These are phyloP conservation scores for Phoma herbarum DNA, from an alignment of 2,329 filamentous ascomycete genomes.

Conservation along the genomic window DNA sequence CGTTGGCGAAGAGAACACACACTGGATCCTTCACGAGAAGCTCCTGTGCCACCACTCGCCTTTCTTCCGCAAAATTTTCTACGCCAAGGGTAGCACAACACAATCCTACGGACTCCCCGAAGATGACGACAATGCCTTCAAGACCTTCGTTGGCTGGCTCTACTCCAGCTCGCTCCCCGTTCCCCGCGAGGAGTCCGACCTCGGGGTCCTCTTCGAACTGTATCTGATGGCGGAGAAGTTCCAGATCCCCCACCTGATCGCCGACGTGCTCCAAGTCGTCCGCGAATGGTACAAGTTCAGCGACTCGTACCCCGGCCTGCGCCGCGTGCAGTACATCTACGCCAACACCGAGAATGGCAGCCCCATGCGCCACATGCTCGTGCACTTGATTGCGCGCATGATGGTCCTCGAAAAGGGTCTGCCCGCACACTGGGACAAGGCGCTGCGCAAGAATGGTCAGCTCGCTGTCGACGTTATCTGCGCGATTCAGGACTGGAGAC, in stretches of 20 bases:
- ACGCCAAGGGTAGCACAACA: constrained; percentile 47
- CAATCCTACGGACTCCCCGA: constrained; percentile 61
- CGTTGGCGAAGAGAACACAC: constrained; percentile 62
- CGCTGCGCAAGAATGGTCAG: constrained; percentile 63
- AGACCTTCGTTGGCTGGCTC: constrained; percentile 63
- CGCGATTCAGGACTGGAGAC: constrained; percentile 63
- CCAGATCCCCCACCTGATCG: constrained; percentile 57
- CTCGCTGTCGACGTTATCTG: constrained; percentile 64
- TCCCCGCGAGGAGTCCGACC: constrained; percentile 60
- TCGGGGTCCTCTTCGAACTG: constrained; percentile 61
- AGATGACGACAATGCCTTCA: constrained; percentile 61
- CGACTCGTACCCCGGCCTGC: constrained; percentile 62
- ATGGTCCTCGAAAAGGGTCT: constrained; percentile 61
- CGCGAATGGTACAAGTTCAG: constrained; percentile 62
- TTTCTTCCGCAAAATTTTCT: constrained; percentile 64
- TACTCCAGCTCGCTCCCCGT: constrained; percentile 59
- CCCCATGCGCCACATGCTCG: constrained; percentile 60
- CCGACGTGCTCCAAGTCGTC: constrained; percentile 60
- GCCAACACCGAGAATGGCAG: constrained; percentile 58
- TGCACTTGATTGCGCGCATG: constrained; percentile 59
- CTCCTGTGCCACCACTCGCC: constrained; percentile 63
- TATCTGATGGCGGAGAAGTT: constrained; percentile 65
- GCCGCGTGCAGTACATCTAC: constrained; percentile 63
- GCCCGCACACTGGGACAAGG: constrained; percentile 63
- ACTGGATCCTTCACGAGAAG: constrained; percentile 65